phyloP scores from a whole-genome alignment of 495 filamentous ascomycete genomes.

The Penicillium turbatum region DNA sequence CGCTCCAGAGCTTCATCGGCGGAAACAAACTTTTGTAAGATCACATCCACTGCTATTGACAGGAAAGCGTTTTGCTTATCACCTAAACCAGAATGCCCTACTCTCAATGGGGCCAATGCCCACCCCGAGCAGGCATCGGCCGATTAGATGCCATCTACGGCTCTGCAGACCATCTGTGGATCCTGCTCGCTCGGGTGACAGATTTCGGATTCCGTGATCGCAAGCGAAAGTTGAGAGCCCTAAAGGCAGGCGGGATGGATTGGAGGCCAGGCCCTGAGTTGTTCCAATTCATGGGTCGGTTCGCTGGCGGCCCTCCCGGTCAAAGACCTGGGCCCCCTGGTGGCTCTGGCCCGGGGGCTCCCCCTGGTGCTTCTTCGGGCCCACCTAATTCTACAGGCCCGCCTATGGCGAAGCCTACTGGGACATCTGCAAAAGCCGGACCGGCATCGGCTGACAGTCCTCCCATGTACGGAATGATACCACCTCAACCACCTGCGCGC shows the following conservation, averaged over 20 bases:
- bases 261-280: slow-evolving; percentile 56
- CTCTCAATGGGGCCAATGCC: slow-evolving; percentile 74
- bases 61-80: slow-evolving; percentile 10
- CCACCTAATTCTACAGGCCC: slow-evolving; percentile 15
- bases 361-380: slow-evolving; percentile 14
- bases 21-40: slow-evolving; percentile 81
- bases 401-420: slow-evolving; percentile 4
- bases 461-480: slow-evolving; percentile 54
- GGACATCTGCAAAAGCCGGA: slow-evolving; percentile 4
- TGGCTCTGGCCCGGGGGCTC: not conserved
- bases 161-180: slow-evolving; percentile 76
- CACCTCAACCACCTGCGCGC: slow-evolving; percentile 33
- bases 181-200: slow-evolving; percentile 77
- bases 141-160: slow-evolving; percentile 79
- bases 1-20: slow-evolving; percentile 84
- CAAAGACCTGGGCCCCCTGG: slow-evolving; percentile 10
- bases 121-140: slow-evolving; percentile 75
- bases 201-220: slow-evolving; percentile 78
- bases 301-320: slow-evolving; percentile 20
- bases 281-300: slow-evolving; percentile 42
- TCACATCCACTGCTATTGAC: not conserved
- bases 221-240: slow-evolving; percentile 63
- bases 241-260: slow-evolving; percentile 44
- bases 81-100: slow-evolving; percentile 63
- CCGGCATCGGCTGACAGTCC: slow-evolving; percentile 15